Percentiles rank a stretch among this genome's conserved stretches.
Evolutionary conservation across 306 rosid species (phyloP).

Genomic region (Quercus gilva): DNA sequence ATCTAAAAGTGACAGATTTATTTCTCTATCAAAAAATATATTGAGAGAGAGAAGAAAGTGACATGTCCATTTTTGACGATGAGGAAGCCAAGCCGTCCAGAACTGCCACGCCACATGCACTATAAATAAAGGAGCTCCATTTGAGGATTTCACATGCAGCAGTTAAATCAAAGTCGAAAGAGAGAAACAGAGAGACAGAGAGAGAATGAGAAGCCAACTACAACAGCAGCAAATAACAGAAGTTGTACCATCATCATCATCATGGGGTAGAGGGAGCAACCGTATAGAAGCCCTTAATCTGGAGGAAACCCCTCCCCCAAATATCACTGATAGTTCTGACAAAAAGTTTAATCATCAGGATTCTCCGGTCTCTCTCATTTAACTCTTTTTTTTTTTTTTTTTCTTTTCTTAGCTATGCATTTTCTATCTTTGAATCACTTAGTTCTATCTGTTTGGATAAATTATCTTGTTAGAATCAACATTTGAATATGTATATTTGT

Average conservation of each 20-base stretch:
- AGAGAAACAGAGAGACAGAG: not conserved
- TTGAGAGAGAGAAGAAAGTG: too few species aligned
- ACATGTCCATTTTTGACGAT: too few species aligned
- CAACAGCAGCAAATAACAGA: not conserved
- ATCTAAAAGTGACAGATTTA: too few species aligned
- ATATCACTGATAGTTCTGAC: not conserved
- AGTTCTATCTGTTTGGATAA: too few species aligned
- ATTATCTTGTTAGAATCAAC: not conserved
- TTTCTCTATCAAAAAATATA: too few species aligned
- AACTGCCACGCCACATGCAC: not conserved
- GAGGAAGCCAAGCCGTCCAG: too few species aligned
- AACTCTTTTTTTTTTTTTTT: not conserved
- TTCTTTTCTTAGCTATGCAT: not conserved
- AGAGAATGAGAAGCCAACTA: not conserved
- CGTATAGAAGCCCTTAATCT: constrained; percentile 39
- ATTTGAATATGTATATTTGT: not conserved
- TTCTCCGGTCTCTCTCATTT: constrained; percentile 31
- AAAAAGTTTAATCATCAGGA: not conserved
- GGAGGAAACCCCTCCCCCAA: not conserved
- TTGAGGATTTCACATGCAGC: not conserved
- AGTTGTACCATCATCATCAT: not conserved
- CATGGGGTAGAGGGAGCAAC: constrained; percentile 18
- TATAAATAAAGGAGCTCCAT: not conserved
- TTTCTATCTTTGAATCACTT: too few species aligned
- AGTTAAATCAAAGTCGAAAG: not conserved